Evolutionary conservation across 106 monocot species (phyloP).

Genomic region (Triglochin maritima): DNA sequence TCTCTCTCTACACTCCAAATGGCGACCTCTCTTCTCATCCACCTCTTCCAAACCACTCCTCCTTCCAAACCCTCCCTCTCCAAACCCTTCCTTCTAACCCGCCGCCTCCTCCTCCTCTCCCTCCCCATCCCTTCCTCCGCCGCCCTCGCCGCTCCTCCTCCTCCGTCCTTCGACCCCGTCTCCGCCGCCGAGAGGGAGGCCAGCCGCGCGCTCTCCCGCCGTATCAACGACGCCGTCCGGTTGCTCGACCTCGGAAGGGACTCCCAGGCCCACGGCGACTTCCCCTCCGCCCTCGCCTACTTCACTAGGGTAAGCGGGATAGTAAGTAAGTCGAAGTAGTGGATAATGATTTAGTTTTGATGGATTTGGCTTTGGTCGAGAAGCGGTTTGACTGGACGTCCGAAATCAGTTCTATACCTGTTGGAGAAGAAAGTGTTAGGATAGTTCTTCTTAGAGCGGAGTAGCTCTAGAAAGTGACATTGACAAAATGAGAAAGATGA

Average conservation of each 20-base stretch:
- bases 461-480: too few species aligned
- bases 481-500: too few species aligned
- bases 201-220: constrained; percentile 32
- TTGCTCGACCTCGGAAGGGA: constrained; percentile 51
- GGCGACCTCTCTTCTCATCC: too few species aligned
- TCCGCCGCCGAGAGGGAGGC: constrained; percentile 33
- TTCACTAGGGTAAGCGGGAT: constrained; percentile 29
- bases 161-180: constrained; percentile 27
- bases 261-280: constrained; percentile 64
- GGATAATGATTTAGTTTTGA: neutral
- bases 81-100: neutral
- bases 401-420: neutral
- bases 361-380: neutral
- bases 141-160: constrained; percentile 2
- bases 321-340: neutral
- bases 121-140: constrained; percentile 12
- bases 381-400: neutral
- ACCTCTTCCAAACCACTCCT: neutral
- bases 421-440: neutral
- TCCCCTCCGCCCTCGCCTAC: constrained; percentile 37
- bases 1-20: too few species aligned
- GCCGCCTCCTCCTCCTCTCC: constrained; percentile 16
- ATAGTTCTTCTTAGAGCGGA: too few species aligned
- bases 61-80: neutral
- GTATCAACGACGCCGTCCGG: constrained; percentile 39